Conservation (phyloP, 257 asterid species). For the Solanum megistacrolobum region DNA sequence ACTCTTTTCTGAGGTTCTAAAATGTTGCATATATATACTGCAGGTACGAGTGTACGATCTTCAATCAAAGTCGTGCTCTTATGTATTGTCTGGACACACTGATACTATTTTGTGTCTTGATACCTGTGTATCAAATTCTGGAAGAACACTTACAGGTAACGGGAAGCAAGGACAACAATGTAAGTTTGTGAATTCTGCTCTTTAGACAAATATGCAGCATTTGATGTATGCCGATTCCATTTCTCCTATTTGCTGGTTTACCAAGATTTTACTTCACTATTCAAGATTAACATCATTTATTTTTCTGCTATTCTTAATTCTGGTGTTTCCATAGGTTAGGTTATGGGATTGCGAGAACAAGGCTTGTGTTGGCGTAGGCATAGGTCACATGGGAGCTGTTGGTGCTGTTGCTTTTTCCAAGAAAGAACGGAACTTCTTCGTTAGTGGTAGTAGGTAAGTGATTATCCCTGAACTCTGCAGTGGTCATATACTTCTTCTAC, state of each 20-base stretch:
- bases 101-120: constrained; percentile 83
- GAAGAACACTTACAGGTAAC: constrained; percentile 61
- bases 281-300: neutral
- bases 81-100: constrained; percentile 78
- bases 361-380: constrained; percentile 73
- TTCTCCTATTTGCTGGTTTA: neutral
- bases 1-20: neutral
- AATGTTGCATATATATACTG: neutral
- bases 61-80: constrained; percentile 87
- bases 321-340: constrained; percentile 55
- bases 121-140: constrained; percentile 56
- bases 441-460: constrained; percentile 90
- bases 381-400: constrained; percentile 76
- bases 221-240: neutral
- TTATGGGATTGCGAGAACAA: constrained; percentile 70
- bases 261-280: neutral
- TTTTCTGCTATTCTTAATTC: neutral
- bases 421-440: constrained; percentile 56
- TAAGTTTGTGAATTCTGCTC: constrained; percentile 22
- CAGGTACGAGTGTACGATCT: constrained; percentile 93
- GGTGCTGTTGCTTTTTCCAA: constrained; percentile 85
- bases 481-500: neutral
- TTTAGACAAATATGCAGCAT: neutral
- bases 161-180: constrained; percentile 88
- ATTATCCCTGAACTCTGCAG: neutral